Evolutionary conservation across 2,329 filamentous ascomycete genomes (phyloP).

Genomic region (Neocatenulostroma microsporum): DNA sequence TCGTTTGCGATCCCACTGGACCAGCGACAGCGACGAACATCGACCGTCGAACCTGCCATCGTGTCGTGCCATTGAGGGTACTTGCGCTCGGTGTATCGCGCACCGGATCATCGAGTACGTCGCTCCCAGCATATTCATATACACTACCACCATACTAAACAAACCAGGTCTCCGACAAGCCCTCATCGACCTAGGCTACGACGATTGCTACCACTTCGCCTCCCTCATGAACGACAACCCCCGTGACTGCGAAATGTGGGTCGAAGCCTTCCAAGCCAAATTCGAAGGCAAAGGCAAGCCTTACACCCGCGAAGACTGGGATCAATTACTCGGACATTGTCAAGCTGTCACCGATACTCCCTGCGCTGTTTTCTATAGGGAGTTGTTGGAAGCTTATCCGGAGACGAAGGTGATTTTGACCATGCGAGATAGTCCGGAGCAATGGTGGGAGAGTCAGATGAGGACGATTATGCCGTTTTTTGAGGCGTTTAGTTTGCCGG

Average conservation of each 20-base stretch:
- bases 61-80: too few species aligned
- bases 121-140: too few species aligned
- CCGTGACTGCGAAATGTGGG: slow-evolving; percentile 61
- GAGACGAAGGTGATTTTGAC: slow-evolving; percentile 65
- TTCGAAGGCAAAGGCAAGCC: slow-evolving; percentile 53
- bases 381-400: slow-evolving; percentile 63
- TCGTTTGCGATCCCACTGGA: too few species aligned
- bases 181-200: slow-evolving; percentile 59
- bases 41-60: too few species aligned
- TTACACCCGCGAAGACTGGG: slow-evolving; percentile 61
- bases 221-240: slow-evolving; percentile 61
- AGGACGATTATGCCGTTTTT: too few species aligned
- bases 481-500: too few species aligned
- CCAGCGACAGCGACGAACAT: too few species aligned
- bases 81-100: too few species aligned
- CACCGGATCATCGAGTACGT: too few species aligned
- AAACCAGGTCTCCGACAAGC: too few species aligned
- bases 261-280: slow-evolving; percentile 58
- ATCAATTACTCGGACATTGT: slow-evolving; percentile 58
- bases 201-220: slow-evolving; percentile 68
- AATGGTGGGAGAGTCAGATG: slow-evolving; percentile 56
- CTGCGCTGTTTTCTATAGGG: slow-evolving; percentile 58
- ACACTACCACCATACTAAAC: too few species aligned
- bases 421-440: slow-evolving; percentile 57
- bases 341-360: slow-evolving; percentile 63